Base-by-base conservation (phyloP, 2,329 filamentous ascomycete genomes). In the Hirsutella rhossiliensis region DNA sequence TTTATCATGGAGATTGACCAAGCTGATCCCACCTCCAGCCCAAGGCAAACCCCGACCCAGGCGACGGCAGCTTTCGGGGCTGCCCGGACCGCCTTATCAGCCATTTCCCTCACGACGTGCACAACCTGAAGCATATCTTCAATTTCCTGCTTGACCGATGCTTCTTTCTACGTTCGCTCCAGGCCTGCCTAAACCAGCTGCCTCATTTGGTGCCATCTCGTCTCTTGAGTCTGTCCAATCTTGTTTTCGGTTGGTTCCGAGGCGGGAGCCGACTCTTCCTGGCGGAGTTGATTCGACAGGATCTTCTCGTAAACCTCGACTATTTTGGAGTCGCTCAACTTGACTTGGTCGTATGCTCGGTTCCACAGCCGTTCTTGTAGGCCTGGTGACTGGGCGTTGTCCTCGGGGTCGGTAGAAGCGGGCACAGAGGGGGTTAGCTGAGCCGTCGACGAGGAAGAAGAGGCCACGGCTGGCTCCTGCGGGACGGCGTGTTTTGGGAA, bases 31-130 rank as follows among this genome's bases (percentile, higher is more conserved):
- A 32, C 30, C 30, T 32, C 30, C 4, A 32, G 30, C 11, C 30
- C 30, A 12, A 64, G 42, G 45, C 54, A 62, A 30, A 65, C 53
- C 15, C 61, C 58, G 7, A 55, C 54, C 64, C 60, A 68, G 15
- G 62, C 55, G 41, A 66, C 43, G 3, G 61, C 60, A 18, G 63
- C 63, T 47, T 63, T 48, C 1, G 61, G 60, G 4, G 54, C 45
- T 13, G 36, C 36, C 39, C 58, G 41, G 12, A 66, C 29, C 2
- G 52, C 56, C 11, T 50, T 52, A 31, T 51, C 44, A 0, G 62
- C 46, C 5, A 61, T 46, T 6, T 48, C 50, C 39, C 53, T 61
- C 11, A 56, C 45, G 0, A 49, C 42, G 7, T 55, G 43, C 15
- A 61, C 37, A 6, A 48, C 45, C 28, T 57, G 43, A 20, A 59